Base-by-base conservation (phyloP, 768 basidiomycete species). In the Lactarius hatsudake region DNA sequence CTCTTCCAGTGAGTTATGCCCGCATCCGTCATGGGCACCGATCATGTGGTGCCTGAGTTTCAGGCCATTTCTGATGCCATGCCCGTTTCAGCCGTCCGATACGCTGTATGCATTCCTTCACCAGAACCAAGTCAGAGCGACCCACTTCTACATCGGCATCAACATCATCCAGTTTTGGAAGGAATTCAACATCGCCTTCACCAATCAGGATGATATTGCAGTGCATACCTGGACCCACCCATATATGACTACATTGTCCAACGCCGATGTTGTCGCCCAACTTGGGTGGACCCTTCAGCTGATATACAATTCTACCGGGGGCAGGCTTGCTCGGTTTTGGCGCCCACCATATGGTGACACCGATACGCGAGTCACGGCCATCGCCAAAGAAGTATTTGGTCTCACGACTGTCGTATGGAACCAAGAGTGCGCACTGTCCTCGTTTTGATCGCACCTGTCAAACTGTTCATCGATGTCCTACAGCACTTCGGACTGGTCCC, bases 361-460 rank as follows among this genome's bases (percentile, higher is more conserved):
- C 55, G 96, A 98, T 74, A 84, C 83, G 76, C 85, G 96, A 58
- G 91, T 96, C 38, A 81, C 85, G 43, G 87, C 94, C 4, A 92
- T 98, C 72, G 96, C 95, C 30, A 81, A 84, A 74, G 87, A 93
- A 74, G 88, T 95, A 38, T 95, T 97, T 74, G 93, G 91, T 30
- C 76, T 98, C 69, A 82, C 82, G 26, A 90, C 91, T n/a, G 84
- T 96, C 63, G 78, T 93, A 71, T 98, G 96, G 96, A 95, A 96
- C 77, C 84, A 87, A 66, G 95, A 96, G 90, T 92, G 78, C 62
- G 84, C 68, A 23, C 9, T 10, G 17, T 58, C 26, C 69, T 28
- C 15, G 5, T 43, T 23, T 59, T 10, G 55, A 38, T 54, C 15
- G 59, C 34, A 61, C 62, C 56, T 13, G 5, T 62, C 42, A 15